phyloP scores from a whole-genome alignment of 768 basidiomycete species.

The Mycena galopus region DNA sequence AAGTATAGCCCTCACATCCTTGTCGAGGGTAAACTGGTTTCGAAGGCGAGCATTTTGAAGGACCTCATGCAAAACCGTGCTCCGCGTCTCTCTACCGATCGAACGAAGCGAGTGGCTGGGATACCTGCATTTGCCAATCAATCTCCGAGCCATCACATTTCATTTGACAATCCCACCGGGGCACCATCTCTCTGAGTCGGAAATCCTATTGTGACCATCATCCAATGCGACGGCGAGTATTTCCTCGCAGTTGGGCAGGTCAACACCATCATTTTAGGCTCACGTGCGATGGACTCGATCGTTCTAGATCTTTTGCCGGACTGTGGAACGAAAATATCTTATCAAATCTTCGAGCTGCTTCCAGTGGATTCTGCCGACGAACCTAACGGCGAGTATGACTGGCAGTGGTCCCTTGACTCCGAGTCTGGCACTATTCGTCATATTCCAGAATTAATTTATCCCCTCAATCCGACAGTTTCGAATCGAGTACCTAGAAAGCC shows the following conservation, averaged over 20 bases:
- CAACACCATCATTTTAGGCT: background rate
- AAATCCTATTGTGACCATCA: background rate
- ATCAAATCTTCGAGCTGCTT: background rate
- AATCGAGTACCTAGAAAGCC: no score
- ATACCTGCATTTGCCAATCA: conserved; percentile 1
- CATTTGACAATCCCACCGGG: background rate
- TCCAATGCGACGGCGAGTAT: no score
- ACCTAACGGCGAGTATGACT: background rate
- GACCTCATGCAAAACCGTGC: conserved; percentile 4
- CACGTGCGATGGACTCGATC: background rate
- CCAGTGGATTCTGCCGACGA: background rate
- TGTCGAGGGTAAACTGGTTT: background rate
- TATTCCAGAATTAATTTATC: no score
- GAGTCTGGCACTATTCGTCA: no score
- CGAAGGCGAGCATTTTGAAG: background rate
- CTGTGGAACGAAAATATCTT: background rate
- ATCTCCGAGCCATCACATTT: background rate
- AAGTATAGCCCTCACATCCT: conserved; percentile 17
- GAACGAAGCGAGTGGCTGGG: background rate
- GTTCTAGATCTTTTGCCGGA: conserved; percentile 5
- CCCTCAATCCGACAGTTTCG: no score
- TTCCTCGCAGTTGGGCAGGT: no score
- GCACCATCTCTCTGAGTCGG: conserved; percentile 6
- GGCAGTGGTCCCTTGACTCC: conserved; percentile 19
- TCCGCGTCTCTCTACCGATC: conserved; percentile 5